A percentile compares a stretch with the other conserved stretches of the same genome.
These are phyloP conservation scores for Caulochytrium protostelioides DNA, from an alignment of 371 early-diverging fungal species.

Conservation along the genomic window DNA sequence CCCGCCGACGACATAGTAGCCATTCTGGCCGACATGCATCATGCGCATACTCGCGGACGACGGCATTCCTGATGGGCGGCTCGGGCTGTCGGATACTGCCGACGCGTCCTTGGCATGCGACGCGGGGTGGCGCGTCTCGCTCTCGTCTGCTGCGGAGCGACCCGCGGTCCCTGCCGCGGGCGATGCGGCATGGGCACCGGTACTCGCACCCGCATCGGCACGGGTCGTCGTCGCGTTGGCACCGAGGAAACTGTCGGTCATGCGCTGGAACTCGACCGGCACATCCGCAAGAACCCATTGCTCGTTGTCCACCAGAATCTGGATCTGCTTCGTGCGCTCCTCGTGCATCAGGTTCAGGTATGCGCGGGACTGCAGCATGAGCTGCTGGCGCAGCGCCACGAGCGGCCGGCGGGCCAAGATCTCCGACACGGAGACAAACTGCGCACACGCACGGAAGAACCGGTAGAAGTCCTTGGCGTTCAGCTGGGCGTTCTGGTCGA, in stretches of 20 bases:
- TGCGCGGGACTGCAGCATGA: conserved; percentile 39
- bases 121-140: neutral
- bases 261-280: conserved; percentile 69
- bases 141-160: no score
- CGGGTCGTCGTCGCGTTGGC: conserved; percentile 10
- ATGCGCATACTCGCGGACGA: neutral
- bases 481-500: conserved; percentile 69
- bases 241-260: conserved; percentile 48
- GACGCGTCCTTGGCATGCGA: neutral
- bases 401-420: neutral
- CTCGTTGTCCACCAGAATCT: conserved; percentile 74
- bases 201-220: no score
- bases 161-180: no score
- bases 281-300: conserved; percentile 82
- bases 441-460: conserved; percentile 45
- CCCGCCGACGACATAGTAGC: conserved; percentile 70
- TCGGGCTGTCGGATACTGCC: neutral
- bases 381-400: neutral
- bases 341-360: conserved; percentile 75
- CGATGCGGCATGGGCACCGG: no score
- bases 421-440: conserved; percentile 32
- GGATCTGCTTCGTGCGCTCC: conserved; percentile 62
- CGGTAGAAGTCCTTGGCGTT: conserved; percentile 67
- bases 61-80: neutral
- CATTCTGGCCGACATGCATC: conserved; percentile 19